A percentile compares a stretch with the other conserved stretches of the same genome.
phyloP scores from a whole-genome alignment of 495 filamentous ascomycete genomes.

The Penicillium robsamsonii region DNA sequence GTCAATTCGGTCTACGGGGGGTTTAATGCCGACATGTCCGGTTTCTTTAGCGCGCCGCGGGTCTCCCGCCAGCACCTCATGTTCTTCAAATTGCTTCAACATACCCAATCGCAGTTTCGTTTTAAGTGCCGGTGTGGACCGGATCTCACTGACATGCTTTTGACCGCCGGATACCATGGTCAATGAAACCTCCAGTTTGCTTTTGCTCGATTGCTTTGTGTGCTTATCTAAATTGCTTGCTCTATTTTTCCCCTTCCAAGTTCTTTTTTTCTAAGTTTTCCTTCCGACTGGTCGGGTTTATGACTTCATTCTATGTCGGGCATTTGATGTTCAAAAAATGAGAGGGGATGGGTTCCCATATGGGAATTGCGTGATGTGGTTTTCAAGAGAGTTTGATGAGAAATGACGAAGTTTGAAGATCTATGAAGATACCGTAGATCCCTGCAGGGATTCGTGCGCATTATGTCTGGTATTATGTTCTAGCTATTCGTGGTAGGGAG shows the following conservation, averaged over 20 bases:
- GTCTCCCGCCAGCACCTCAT: constrained; percentile 14
- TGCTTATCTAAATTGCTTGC: constrained; percentile 29
- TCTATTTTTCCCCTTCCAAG: constrained; percentile 12
- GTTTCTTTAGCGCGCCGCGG: constrained; percentile 18
- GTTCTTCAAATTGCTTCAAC: constrained; percentile 27
- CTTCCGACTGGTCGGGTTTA: constrained; percentile 17
- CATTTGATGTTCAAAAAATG: constrained; percentile 15
- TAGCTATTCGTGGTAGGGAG: constrained; percentile 11
- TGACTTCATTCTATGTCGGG: constrained; percentile 19
- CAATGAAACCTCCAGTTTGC: constrained; percentile 20
- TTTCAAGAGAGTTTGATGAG: constrained; percentile 8
- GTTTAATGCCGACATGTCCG: constrained; percentile 13
- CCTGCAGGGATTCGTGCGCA: constrained; percentile 1
- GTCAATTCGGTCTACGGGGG: constrained; percentile 4
- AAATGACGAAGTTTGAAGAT: constrained; percentile 14
- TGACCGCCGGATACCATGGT: constrained; percentile 27
- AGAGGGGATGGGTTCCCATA: neutral
- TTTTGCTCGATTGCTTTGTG: constrained; percentile 14
- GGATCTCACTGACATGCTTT: constrained; percentile 19
- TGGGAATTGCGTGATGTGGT: neutral
- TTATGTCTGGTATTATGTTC: constrained; percentile 9
- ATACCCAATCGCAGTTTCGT: constrained; percentile 31
- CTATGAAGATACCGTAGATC: constrained; percentile 7
- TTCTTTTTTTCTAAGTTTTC: constrained; percentile 5
- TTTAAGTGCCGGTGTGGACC: constrained; percentile 27